phyloP scores from a whole-genome alignment of 257 asterid genomes.

The Solanum lignicaule region DNA sequence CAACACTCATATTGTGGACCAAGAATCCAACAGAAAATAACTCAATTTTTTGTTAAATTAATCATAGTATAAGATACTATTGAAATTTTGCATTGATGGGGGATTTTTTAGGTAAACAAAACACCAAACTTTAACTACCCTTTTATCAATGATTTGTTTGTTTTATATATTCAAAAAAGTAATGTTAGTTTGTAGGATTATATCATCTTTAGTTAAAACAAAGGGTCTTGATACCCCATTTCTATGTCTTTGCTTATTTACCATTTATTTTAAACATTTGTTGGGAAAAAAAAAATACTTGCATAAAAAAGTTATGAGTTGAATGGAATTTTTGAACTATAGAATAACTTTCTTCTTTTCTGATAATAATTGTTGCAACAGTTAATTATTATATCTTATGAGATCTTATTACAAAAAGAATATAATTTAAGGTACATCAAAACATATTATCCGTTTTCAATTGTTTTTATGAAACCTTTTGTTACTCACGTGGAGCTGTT shows the following conservation, averaged over 20 bases:
- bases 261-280: neutral
- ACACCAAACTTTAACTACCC: constrained; percentile 37
- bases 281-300: too few species aligned
- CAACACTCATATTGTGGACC: neutral
- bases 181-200: neutral
- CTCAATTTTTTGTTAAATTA: neutral
- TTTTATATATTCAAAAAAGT: too few species aligned
- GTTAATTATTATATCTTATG: too few species aligned
- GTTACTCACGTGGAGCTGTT: neutral
- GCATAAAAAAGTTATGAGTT: too few species aligned
- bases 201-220: neutral
- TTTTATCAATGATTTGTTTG: neutral
- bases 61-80: neutral
- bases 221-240: too few species aligned
- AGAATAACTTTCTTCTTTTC: too few species aligned
- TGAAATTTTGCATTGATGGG: neutral
- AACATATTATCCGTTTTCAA: too few species aligned
- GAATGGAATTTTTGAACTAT: neutral
- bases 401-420: too few species aligned
- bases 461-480: too few species aligned
- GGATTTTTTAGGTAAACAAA: constrained; percentile 20
- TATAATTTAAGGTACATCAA: too few species aligned
- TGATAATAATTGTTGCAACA: too few species aligned
- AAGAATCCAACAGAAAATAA: neutral
- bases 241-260: neutral